These are phyloP conservation scores for apple (Malus domestica) DNA, from an alignment of 306 rosid genomes.

Conservation along the genomic window DNA sequence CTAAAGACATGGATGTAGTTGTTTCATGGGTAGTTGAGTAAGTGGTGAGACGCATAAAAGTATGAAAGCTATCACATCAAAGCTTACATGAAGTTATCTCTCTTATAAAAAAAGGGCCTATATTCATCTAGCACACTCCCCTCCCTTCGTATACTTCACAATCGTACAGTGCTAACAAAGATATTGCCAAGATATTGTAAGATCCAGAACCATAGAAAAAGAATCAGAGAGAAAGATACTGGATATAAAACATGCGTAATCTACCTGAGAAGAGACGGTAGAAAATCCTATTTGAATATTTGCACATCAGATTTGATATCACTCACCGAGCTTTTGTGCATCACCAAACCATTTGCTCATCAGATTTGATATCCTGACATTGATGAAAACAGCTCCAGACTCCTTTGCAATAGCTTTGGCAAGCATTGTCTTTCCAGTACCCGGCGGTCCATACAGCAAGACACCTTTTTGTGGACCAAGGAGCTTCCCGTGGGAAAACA, in stretches of 20 bases:
- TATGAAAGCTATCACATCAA: neutral
- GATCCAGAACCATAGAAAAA: neutral
- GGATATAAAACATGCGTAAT: neutral
- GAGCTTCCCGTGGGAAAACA: conserved; percentile 79
- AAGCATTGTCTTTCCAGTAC: conserved; percentile 99
- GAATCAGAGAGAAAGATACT: neutral
- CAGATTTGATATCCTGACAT: conserved; percentile 82
- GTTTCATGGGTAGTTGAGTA: no score
- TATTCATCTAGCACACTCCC: neutral
- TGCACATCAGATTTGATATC: neutral
- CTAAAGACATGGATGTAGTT: no score
- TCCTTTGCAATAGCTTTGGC: conserved; percentile 99
- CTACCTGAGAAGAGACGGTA: neutral
- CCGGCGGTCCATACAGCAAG: conserved; percentile 90
- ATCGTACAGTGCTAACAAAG: neutral
- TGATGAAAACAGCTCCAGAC: conserved; percentile 92
- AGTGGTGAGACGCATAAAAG: neutral
- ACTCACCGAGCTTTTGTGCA: conserved; percentile 97
- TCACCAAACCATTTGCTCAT: conserved; percentile 99
- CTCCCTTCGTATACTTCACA: neutral
- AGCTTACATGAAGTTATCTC: neutral
- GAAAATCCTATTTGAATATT: no score
- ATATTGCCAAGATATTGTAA: neutral
- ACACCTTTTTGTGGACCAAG: conserved; percentile 97
- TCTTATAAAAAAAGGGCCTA: neutral